Conservation (phyloP, 2,329 filamentous ascomycete genomes). For the Pezicula carpinea region DNA sequence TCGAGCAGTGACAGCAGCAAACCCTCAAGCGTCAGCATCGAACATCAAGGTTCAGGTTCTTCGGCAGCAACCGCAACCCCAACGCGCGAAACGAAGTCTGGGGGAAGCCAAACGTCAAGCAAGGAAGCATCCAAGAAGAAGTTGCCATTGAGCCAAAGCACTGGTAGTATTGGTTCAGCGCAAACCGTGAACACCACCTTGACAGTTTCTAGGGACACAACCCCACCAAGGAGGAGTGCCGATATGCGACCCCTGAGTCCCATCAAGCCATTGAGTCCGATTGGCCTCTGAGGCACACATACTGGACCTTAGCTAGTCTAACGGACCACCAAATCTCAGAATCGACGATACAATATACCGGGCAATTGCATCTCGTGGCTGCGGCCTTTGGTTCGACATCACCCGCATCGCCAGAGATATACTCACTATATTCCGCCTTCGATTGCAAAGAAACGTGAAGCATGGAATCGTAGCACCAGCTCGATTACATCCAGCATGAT, state of each 20-base stretch:
- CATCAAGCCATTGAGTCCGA: constrained; percentile 60
- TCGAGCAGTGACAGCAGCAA: constrained; percentile 64
- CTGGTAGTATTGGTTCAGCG: not conserved
- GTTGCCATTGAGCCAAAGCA: constrained; percentile 36
- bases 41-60: not conserved
- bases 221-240: constrained; percentile 15
- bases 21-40: constrained; percentile 33
- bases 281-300: constrained; percentile 40
- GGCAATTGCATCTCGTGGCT: not conserved
- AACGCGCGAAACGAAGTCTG: not conserved
- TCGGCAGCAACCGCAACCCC: not conserved
- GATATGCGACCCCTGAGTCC: constrained; percentile 50
- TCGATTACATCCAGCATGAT: not conserved
- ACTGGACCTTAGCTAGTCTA: not conserved
- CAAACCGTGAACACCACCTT: constrained; percentile 22
- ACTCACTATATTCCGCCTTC: too few species aligned
- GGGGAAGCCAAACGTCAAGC: constrained; percentile 21
- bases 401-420: not conserved
- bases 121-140: constrained; percentile 38
- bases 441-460: too few species aligned
- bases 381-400: not conserved
- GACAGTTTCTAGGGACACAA: constrained; percentile 19
- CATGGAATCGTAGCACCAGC: not conserved
- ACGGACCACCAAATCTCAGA: not conserved
- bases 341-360: not conserved